Base-by-base conservation (phyloP, 2,329 filamentous ascomycete genomes). In the Magnaporthales sp. region DNA sequence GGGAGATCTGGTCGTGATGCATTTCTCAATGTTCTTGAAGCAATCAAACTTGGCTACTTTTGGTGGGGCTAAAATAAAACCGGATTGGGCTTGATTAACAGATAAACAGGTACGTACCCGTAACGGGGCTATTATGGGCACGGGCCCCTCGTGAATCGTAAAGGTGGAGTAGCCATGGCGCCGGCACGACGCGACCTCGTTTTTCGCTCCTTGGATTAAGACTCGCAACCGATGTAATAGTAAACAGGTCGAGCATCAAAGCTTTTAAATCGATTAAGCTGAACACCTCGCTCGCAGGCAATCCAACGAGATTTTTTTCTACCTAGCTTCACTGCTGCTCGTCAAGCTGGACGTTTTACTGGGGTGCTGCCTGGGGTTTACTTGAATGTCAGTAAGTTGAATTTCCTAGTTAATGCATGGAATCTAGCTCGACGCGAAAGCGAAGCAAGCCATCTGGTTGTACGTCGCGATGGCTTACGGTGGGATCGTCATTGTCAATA, bases 111-210 rank as follows among this genome's bases (percentile, higher is more conserved):
- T n/a, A 51, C 38, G 38, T 51, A 51, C 38, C 19, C 38, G 5
- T 51, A 51, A 15, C 38, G 15, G 7, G 3, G 29, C 11, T 30
- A 15, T 9, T 46, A 38, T 46, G 62, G 30, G 29, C 24, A 11
- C 27, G 29, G 26, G 15, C 31, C 60, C 54, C 15, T 29, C 60
- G 15, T 32, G 29, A 31, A 51, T 51, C 38, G 38, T 19, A 51
- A 51, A 24, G 62, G 62, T 30, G 62, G 62, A 32, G 61, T n/a
- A 63, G 61, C 30, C n/a, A 11, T 46, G 62, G 62, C 62, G 62
- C 62, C 29, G 30, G 30, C 32, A 63, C 62, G 62, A 63, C 62
- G 62, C 62, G 62, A 63, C 30, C 30, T 46, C 38, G 38, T 38
- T 63, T 63, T 63, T 46, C 62, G 62, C 62, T 26, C 30, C 38